Conservation (phyloP, 1,284 basidiomycete species). For the Tylopilus orsonianus region DNA sequence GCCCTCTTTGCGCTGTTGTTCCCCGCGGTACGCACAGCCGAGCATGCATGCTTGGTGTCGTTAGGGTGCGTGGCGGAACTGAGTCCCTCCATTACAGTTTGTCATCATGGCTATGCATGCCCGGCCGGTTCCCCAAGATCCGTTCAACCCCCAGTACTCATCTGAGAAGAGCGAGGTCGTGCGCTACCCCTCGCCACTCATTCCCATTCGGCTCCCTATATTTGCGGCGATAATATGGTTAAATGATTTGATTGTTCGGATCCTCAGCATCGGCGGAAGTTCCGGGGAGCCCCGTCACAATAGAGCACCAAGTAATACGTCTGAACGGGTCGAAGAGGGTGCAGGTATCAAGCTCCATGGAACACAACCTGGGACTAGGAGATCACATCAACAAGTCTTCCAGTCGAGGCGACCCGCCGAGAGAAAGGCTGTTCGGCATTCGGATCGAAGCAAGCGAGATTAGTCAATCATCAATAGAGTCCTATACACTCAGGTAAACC, state of each 20-base stretch:
- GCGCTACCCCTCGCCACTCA: constrained; percentile 66
- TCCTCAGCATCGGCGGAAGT: constrained; percentile 56
- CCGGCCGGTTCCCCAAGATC: constrained; percentile 63
- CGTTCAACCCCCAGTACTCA: constrained; percentile 58
- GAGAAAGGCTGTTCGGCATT: constrained; percentile 28
- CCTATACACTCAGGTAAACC: constrained; percentile 12
- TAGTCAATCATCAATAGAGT: constrained; percentile 18
- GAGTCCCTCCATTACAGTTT: constrained; percentile 46
- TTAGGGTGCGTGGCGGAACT: constrained; percentile 6
- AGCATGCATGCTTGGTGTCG: constrained; percentile 12
- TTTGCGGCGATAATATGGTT: constrained; percentile 71
- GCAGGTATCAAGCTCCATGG: constrained; percentile 32
- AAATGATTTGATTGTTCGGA: constrained; percentile 68
- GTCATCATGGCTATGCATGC: constrained; percentile 79
- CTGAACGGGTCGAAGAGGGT: constrained; percentile 56
- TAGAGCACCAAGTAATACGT: constrained; percentile 41
- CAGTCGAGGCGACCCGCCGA: constrained; percentile 11
- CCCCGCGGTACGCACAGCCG: constrained; percentile 54
- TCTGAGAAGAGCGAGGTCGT: constrained; percentile 39
- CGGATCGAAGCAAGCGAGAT: constrained; percentile 42
- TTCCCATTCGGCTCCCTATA: constrained; percentile 76
- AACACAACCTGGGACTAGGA: constrained; percentile 10
- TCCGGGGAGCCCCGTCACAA: constrained; percentile 24
- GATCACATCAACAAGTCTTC: constrained; percentile 9
- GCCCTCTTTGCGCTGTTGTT: constrained; percentile 78